phyloP scores from a whole-genome alignment of 2,329 filamentous ascomycete genomes.

The Colletotrichum lentis region DNA sequence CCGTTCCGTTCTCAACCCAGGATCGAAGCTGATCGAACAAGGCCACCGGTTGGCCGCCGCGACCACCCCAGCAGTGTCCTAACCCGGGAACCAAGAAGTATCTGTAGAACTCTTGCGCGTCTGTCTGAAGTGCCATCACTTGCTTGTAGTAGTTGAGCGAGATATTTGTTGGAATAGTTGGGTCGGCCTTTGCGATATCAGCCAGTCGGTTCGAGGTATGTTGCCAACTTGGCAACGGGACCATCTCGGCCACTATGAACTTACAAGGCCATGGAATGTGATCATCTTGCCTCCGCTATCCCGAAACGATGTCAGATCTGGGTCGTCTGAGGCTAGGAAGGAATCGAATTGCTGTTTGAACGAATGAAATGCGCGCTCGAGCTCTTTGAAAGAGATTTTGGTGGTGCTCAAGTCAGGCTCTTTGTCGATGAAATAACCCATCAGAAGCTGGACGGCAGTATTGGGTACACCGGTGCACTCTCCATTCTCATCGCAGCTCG shows the following conservation, averaged over 20 bases:
- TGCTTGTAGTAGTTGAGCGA: conserved; percentile 41
- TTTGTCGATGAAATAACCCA: conserved; percentile 19
- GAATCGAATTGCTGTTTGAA: conserved; percentile 14
- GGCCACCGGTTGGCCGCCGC: conserved; percentile 40
- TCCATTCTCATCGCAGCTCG: conserved; percentile 6
- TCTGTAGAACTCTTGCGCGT: conserved; percentile 45
- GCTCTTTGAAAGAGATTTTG: conserved; percentile 4
- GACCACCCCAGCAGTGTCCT: conserved; percentile 45
- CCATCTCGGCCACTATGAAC: neutral
- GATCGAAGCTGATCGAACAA: conserved; percentile 43
- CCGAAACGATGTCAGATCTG: conserved; percentile 46
- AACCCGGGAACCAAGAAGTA: conserved; percentile 47
- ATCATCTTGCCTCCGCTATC: conserved; percentile 58
- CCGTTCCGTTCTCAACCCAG: conserved; percentile 46
- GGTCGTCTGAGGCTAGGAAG: conserved; percentile 43
- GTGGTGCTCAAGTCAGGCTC: neutral
- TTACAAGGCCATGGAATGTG: conserved; percentile 54
- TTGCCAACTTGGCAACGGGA: too few relatives aligned
- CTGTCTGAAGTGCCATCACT: conserved; percentile 38
- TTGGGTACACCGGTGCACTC: conserved; percentile 1
- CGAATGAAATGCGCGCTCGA: conserved; percentile 1
- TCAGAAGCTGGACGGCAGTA: neutral
- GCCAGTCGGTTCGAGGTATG: neutral
- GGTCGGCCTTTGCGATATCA: conserved; percentile 8
- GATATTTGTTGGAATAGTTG: neutral